A percentile compares a stretch with the other conserved stretches of the same genome.
These are phyloP conservation scores for Talaromyces sp. DNA, from an alignment of 2,329 filamentous ascomycete species.

Conservation along the genomic window DNA sequence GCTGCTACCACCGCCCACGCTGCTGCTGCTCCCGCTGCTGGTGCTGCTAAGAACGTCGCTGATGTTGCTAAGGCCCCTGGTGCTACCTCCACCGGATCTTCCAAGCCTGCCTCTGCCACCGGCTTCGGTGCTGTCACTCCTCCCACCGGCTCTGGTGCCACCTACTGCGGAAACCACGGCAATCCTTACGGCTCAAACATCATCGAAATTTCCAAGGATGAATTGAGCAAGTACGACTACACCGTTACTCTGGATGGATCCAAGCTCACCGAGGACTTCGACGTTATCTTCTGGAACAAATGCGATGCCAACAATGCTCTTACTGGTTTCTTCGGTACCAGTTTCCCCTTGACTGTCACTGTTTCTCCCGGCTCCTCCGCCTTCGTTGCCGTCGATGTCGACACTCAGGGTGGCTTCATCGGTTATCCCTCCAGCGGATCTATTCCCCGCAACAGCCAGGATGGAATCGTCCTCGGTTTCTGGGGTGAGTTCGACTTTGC, in stretches of 20 bases:
- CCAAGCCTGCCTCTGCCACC: conserved; percentile 22
- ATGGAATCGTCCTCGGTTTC: conserved; percentile 33
- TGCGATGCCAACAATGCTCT: conserved; percentile 29
- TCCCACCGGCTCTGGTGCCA: conserved; percentile 19
- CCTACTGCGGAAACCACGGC: conserved; percentile 34
- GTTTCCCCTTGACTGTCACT: conserved; percentile 28
- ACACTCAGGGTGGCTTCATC: conserved; percentile 36
- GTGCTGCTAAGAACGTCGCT: conserved; percentile 11
- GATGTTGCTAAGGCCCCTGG: conserved; percentile 15
- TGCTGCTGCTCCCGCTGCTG: neutral
- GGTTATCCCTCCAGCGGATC: conserved; percentile 22
- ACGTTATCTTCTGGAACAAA: conserved; percentile 39
- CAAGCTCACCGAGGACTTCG: conserved; percentile 28
- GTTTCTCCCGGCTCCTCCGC: conserved; percentile 27
- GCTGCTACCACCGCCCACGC: conserved; percentile 16
- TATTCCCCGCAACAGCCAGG: conserved; percentile 23
- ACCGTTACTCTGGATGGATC: conserved; percentile 31
- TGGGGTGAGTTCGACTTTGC: conserved; percentile 40
- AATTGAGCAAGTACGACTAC: conserved; percentile 33
- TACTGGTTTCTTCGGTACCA: conserved; percentile 32
- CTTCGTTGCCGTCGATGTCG: conserved; percentile 35
- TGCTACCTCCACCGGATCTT: conserved; percentile 10
- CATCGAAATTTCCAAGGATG: conserved; percentile 29
- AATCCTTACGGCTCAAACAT: conserved; percentile 39
- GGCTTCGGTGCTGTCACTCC: conserved; percentile 31